These are phyloP conservation scores for Leccinellum luteum DNA, from an alignment of 768 basidiomycete genomes.

Conservation along the genomic window DNA sequence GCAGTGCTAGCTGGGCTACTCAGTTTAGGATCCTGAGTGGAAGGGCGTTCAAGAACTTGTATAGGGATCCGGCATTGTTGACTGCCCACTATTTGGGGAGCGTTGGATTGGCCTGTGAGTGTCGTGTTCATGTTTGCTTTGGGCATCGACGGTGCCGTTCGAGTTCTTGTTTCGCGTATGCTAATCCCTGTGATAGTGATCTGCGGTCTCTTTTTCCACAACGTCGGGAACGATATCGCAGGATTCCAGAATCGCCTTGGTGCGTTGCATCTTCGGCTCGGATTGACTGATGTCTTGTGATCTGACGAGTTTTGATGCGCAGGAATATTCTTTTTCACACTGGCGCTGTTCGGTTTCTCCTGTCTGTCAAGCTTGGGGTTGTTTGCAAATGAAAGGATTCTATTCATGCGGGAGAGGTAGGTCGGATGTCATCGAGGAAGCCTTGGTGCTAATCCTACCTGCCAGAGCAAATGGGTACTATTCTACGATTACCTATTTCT, in stretches of 20 bases:
- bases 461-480: constrained; percentile 95
- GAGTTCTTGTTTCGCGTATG: not conserved
- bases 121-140: not conserved
- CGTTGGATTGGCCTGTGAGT: constrained; percentile 78
- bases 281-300: not conserved
- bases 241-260: constrained; percentile 96
- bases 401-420: constrained; percentile 98
- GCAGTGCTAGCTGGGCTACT: constrained; percentile 81
- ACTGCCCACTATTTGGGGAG: constrained; percentile 87
- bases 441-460: not conserved
- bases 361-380: constrained; percentile 90
- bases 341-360: constrained; percentile 97
- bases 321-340: constrained; percentile 96
- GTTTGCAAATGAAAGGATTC: constrained; percentile 91
- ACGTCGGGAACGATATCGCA: constrained; percentile 89
- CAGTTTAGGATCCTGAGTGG: constrained; percentile 96
- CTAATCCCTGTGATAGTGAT: constrained; percentile 50
- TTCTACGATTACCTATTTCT: constrained; percentile 93
- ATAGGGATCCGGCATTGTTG: constrained; percentile 90
- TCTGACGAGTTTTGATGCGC: constrained; percentile 2
- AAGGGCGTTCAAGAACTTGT: constrained; percentile 96
- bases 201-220: constrained; percentile 91
- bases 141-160: not conserved
- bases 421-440: constrained; percentile 12
- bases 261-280: constrained; percentile 24